A percentile compares a stretch with the other conserved stretches of the same genome.
Conservation (phyloP, 192 early-diverging fungal genomes). For the Dimargaris xerosporica region DNA sequence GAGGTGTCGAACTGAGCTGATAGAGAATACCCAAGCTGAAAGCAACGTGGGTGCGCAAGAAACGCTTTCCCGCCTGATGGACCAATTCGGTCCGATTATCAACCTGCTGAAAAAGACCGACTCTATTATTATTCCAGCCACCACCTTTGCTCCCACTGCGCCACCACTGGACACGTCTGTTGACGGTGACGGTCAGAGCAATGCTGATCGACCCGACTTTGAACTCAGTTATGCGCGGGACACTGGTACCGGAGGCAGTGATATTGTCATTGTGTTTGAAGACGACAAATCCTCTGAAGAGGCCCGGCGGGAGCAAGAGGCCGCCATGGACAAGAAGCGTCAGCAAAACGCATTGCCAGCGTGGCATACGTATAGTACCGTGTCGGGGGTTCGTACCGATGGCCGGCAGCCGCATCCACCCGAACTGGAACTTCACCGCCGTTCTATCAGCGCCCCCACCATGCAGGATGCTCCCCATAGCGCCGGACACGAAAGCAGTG, state of each 20-base stretch:
- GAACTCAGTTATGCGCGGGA: constrained; percentile 49
- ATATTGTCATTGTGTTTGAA: constrained; percentile 57
- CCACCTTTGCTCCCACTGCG: constrained; percentile 27
- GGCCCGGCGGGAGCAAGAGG: constrained; percentile 41
- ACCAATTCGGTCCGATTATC: constrained; percentile 56
- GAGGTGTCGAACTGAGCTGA: constrained; percentile 34
- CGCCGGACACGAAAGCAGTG: too few species aligned
- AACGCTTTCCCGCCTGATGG: constrained; percentile 41
- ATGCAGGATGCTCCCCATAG: too few species aligned
- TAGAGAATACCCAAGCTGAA: constrained; percentile 47
- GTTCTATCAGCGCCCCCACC: too few species aligned
- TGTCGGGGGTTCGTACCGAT: background rate
- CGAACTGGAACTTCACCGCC: too few species aligned
- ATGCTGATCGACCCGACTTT: constrained; percentile 21
- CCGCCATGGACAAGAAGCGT: constrained; percentile 46
- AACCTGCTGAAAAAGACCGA: constrained; percentile 57
- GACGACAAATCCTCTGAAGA: constrained; percentile 46
- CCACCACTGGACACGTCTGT: background rate
- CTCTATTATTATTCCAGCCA: constrained; percentile 42
- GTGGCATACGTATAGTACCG: constrained; percentile 45
- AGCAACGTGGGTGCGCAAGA: constrained; percentile 36
- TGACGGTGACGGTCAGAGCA: background rate
- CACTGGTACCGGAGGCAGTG: constrained; percentile 41
- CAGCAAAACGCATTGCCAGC: constrained; percentile 62
- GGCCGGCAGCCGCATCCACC: too few species aligned